Evolutionary conservation across 805 yeast genomes (phyloP).

Genomic region (Deakozyma indianensis): DNA sequence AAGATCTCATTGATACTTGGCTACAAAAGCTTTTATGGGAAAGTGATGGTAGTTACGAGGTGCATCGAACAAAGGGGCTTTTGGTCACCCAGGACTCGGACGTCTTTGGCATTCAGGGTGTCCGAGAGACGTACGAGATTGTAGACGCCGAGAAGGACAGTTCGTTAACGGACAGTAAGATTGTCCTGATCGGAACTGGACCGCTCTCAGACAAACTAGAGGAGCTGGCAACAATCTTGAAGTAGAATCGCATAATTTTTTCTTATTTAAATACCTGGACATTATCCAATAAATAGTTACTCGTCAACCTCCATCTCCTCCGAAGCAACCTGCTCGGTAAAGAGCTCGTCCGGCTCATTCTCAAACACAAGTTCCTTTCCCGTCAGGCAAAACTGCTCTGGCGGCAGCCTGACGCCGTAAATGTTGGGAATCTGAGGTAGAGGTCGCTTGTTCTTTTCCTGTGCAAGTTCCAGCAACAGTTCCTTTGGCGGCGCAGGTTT

Average conservation of each 20-base stretch:
- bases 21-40: constrained; percentile 67
- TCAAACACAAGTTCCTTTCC: constrained; percentile 62
- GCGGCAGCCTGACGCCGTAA: constrained; percentile 90
- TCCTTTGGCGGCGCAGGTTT: constrained; percentile 95
- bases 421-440: constrained; percentile 83
- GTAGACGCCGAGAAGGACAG: constrained; percentile 31
- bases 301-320: constrained; percentile 2
- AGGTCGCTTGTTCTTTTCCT: constrained; percentile 78
- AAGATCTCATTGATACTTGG: constrained; percentile 39
- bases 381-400: constrained; percentile 91
- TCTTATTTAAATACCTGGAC: too few species aligned
- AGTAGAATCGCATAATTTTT: too few species aligned
- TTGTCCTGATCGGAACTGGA: constrained; percentile 66
- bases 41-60: constrained; percentile 36
- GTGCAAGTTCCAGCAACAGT: constrained; percentile 75
- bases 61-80: constrained; percentile 76
- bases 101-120: constrained; percentile 73
- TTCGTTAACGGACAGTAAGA: constrained; percentile 30
- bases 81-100: constrained; percentile 28
- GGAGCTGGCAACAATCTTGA: neutral
- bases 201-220: neutral
- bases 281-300: neutral
- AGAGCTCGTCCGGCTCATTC: constrained; percentile 26
- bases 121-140: constrained; percentile 80
- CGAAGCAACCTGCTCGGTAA: constrained; percentile 7